These are phyloP conservation scores for Batkoa obscura DNA, from an alignment of 371 early-diverging fungal genomes.

Conservation along the genomic window DNA sequence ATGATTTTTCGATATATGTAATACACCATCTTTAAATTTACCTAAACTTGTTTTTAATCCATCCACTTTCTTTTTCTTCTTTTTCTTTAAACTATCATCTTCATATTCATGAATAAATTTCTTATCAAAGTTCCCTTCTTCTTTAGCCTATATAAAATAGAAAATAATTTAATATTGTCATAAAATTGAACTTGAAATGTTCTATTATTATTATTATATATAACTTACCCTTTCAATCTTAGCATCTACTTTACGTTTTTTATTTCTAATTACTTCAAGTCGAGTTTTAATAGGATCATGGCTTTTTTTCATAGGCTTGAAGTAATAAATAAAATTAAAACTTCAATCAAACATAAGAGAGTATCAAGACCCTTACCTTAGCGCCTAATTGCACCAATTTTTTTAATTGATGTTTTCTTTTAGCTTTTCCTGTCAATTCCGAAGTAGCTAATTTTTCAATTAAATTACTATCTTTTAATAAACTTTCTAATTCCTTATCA, in stretches of 20 bases:
- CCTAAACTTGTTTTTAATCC: neutral
- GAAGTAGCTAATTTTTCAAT: constrained; percentile 19
- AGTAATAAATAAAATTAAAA: neutral
- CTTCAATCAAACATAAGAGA: neutral
- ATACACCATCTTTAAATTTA: neutral
- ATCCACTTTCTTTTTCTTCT: neutral
- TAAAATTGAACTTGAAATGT: neutral
- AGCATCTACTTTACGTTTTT: neutral
- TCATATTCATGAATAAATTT: neutral
- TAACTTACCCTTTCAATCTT: neutral
- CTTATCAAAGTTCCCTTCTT: neutral
- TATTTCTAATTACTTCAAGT: neutral
- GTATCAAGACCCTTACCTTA: neutral
- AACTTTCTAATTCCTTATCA: constrained; percentile 22
- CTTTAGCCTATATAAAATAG: neutral
- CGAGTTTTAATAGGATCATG: neutral
- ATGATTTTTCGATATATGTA: neutral
- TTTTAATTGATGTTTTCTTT: neutral
- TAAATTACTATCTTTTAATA: constrained; percentile 20
- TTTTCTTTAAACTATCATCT: neutral
- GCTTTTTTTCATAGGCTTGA: neutral
- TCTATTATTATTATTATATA: neutral
- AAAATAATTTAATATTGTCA: neutral
- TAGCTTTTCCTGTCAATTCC: neutral
- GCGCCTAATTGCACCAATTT: neutral